Evolutionary conservation across 345 rosid genomes (phyloP), one percentile per base, ranked within the genome.

Genomic region (Lumnitzera racemosa): DNA sequence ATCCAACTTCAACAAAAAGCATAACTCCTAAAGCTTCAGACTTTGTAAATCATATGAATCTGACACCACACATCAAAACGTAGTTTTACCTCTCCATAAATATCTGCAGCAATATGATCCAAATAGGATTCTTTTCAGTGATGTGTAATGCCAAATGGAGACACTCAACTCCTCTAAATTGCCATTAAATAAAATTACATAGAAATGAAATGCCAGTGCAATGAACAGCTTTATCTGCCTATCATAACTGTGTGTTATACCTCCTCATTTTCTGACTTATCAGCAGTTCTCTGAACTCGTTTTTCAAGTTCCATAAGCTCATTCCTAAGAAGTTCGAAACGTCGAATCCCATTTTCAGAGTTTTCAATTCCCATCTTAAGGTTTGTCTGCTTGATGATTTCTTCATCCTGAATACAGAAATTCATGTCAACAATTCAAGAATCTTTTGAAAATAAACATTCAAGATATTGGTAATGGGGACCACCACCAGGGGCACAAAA

Each of bases 261-360:
- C 95, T 81, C 89, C 72, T 76, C 86, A 65, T 66, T 77, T 68
- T 74, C 84, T 16, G 88, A 78, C 53, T 81, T 82, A 76, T 82
- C 71, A 51, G 95, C 73, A 77, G 83, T 84, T 73, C 70, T 83
- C 72, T 81, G 90, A 64, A 94, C 92, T 56, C 96, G 87, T 70
- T 80, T 83, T 76, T 94, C 97, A 59, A 94, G 95, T 77, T 94
- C 95, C 61, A 90, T 84, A 31, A 94, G 84, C 73, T 94, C 99
- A 63, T 77, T 90, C 76, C 90, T 84, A 29, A 94, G 68, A 65
- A 83, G 72, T 74, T 90, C 96, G 27, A 88, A 94, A 25, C 97
- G 85, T 61, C 53, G 77, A 51, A 94, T 80, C 65, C 89, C 97
- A 79, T 65, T 74, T 66, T 80, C 86, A 3, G 86, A 73, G 60